Evolutionary conservation across 305 asterid species (phyloP).

Genomic region (Solanum hybrid): DNA sequence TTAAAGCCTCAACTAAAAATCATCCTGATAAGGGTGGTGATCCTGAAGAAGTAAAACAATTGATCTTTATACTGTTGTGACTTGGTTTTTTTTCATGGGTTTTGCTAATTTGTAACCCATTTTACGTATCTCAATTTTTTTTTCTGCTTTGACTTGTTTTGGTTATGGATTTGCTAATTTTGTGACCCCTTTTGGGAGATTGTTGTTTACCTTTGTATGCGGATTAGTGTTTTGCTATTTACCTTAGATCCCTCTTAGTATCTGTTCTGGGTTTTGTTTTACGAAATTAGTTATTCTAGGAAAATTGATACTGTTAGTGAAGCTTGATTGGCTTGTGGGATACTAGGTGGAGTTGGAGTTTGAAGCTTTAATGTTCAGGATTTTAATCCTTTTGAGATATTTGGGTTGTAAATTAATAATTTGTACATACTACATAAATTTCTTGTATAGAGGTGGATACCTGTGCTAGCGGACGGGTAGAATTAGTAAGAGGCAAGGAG

Average conservation of each 20-base stretch:
- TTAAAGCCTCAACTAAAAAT: slow-evolving; percentile 27
- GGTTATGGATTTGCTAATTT: neutral
- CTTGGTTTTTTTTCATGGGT: neutral
- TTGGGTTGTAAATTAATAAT: neutral
- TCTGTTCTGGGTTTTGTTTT: neutral
- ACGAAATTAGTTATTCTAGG: neutral
- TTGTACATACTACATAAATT: neutral
- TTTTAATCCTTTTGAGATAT: neutral
- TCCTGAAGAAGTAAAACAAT: slow-evolving; percentile 21
- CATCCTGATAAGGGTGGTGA: slow-evolving; percentile 38
- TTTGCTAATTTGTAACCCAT: neutral
- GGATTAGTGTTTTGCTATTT: neutral
- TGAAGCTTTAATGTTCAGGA: neutral
- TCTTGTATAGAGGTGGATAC: neutral
- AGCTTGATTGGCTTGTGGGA: neutral
- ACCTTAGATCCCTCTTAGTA: neutral
- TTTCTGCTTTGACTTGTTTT: neutral
- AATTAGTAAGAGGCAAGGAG: neutral
- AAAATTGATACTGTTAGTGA: neutral
- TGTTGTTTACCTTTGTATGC: neutral
- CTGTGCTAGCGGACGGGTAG: neutral
- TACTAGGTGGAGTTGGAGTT: neutral
- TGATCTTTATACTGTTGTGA: neutral
- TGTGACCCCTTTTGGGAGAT: neutral
- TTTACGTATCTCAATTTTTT: too few species aligned